A percentile compares a stretch with the other conserved stretches of the same genome.
Evolutionary conservation across 2,329 filamentous ascomycete species (phyloP).

Genomic region (Bisporella sp.): DNA sequence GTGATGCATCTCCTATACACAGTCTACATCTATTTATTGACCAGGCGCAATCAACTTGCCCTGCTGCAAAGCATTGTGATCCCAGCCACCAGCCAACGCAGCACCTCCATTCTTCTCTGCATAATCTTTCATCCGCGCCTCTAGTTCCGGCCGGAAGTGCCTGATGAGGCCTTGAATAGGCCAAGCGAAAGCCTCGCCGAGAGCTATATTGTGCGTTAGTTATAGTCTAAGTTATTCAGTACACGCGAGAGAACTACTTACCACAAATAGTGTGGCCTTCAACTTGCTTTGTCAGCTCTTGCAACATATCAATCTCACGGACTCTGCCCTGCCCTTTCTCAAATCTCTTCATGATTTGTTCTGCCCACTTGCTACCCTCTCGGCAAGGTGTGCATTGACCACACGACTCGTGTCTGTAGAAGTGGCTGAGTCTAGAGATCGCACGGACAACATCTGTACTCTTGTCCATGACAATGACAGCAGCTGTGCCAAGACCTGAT

Average conservation of each 20-base stretch:
- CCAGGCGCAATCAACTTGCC: conserved; percentile 84
- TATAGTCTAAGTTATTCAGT: neutral
- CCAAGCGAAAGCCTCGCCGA: conserved; percentile 98
- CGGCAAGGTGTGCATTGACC: conserved; percentile 99
- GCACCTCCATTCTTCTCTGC: conserved; percentile 64
- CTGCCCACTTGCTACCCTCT: conserved; percentile 97
- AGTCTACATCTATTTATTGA: conserved; percentile 53
- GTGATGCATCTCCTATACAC: conserved; percentile 19
- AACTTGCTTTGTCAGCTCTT: conserved; percentile 98
- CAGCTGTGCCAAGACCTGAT: conserved; percentile 92
- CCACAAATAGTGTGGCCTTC: conserved; percentile 98
- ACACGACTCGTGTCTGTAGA: conserved; percentile 98
- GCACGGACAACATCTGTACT: conserved; percentile 91
- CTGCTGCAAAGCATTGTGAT: conserved; percentile 64
- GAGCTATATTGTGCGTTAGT: conserved; percentile 41
- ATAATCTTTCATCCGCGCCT: conserved; percentile 82
- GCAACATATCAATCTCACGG: conserved; percentile 98
- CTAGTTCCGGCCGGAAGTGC: conserved; percentile 94
- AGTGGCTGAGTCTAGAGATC: conserved; percentile 87
- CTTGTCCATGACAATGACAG: conserved; percentile 99
- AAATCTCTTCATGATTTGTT: conserved; percentile 97
- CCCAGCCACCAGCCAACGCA: conserved; percentile 83
- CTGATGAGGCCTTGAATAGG: conserved; percentile 96
- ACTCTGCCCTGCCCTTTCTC: conserved; percentile 83
- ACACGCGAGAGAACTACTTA: conserved; percentile 37